Evolutionary conservation across 768 basidiomycete genomes (phyloP), one percentile per base, ranked within the genome.

Genomic region (Sistotremastrum niveocremeum): DNA sequence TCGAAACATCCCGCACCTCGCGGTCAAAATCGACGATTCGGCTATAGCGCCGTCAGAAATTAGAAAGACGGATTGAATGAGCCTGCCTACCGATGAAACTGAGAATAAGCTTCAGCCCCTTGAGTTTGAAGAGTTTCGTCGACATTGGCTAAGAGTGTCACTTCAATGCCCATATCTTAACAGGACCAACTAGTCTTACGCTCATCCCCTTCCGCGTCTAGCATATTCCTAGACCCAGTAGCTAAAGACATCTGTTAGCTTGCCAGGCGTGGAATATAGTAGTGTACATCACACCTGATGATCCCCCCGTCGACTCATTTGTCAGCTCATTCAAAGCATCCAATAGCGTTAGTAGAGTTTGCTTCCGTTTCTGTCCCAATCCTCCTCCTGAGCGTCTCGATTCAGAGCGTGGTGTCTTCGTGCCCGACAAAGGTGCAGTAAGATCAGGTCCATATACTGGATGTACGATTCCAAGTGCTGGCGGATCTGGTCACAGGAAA

Each of bases 81-180:
- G 38, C 31, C 33, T 10, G 10, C 66, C 31, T 48, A 78, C 81
- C 68, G 72, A 53, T 81, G 69, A 52, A 84, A 82, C 52, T 59
- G 72, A 52, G 73, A 62, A 60, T 84, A 84, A 5, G 67, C 63
- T 44, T 79, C 79, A 4, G 80, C 79, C 7, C 82, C 82, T 7
- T 69, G 71, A 48, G 66, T 68, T 61, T 83, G 81, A n/a, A 78
- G 57, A 52, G 81, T 76, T 51, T 84, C 81, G 52, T 84, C 77
- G 46, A 79, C 75, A 39, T 70, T 73, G 5, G 78, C 81, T 79
- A 44, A 2, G 44, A 9, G 12, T 50, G 12, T 28, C n/a, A 39
- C 42, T 28, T 37, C 42, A 10, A n/a, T 12, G 37, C 8, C 31
- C n/a, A 10, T 29, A 41, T 28, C 11, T 11, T 31, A 11, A 34